A percentile compares a stretch with the other conserved stretches of the same genome.
Evolutionary conservation across 257 asterid genomes (phyloP).

Genomic region (Solanum phureja): DNA sequence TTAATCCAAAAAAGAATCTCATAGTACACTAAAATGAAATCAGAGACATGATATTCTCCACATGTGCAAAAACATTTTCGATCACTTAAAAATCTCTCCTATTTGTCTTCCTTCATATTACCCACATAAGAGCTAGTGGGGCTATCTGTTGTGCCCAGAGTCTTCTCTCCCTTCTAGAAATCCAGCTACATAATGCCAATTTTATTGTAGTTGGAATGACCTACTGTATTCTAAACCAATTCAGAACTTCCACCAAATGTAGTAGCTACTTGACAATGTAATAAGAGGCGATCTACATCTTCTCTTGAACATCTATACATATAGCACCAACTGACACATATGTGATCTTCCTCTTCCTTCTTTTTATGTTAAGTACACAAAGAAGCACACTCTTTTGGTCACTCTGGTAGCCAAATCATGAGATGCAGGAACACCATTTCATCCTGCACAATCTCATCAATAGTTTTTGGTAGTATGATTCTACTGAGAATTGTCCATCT

Average conservation of each 20-base stretch:
- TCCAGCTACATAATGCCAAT: not conserved
- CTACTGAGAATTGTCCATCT: not conserved
- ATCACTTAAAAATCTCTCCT: not conserved
- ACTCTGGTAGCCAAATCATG: not conserved
- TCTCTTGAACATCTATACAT: not conserved
- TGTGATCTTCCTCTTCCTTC: not conserved
- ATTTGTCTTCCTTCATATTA: not conserved
- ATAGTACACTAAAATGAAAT: not conserved
- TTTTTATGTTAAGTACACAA: not conserved
- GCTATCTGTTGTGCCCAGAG: not conserved
- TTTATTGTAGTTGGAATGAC: not conserved
- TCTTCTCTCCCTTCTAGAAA: not conserved
- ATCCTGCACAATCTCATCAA: not conserved
- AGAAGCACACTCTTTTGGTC: not conserved
- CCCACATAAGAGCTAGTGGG: not conserved
- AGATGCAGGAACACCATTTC: not conserved
- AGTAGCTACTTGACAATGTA: not conserved
- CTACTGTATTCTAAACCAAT: not conserved
- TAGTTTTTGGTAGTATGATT: not conserved
- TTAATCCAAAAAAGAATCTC: not conserved
- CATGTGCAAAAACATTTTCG: not conserved
- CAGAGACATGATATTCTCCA: not conserved
- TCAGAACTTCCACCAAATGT: not conserved
- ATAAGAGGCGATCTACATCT: not conserved
- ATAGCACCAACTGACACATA: not conserved